Conservation (phyloP, 2,329 filamentous ascomycete genomes). For the Exophiala bonariae region DNA sequence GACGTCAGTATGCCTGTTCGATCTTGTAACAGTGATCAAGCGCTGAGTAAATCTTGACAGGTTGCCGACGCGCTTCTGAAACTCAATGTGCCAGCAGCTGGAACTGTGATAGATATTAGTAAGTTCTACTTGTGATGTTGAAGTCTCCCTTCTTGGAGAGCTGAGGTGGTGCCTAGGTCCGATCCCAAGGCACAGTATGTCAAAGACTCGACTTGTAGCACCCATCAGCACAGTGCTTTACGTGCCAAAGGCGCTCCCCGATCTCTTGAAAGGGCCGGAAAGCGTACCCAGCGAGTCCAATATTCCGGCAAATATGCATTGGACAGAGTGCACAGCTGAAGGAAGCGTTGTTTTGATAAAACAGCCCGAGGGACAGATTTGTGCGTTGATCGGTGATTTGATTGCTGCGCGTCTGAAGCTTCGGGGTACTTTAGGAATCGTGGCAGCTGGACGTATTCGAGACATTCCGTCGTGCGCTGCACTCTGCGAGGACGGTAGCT, state of each 20-base stretch:
- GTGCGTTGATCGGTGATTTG: conserved; percentile 3
- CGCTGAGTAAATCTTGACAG: conserved; percentile 1
- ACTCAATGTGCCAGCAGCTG: not conserved
- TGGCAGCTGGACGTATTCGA: conserved; percentile 6
- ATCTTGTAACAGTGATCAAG: too few species aligned
- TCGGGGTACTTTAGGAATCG: not conserved
- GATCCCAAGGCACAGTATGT: too few species aligned
- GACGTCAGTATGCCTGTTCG: not conserved
- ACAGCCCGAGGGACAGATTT: not conserved
- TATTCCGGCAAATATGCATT: conserved; percentile 2
- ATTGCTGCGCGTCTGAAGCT: conserved; percentile 1
- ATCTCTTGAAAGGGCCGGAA: not conserved
- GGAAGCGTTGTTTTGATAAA: conserved; percentile 2
- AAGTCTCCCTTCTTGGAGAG: too few species aligned
- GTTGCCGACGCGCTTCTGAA: conserved; percentile 4
- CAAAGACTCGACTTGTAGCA: not conserved
- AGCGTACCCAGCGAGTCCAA: not conserved
- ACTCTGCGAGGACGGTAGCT: conserved; percentile 1
- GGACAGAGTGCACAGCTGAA: conserved; percentile 1
- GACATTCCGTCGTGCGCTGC: not conserved
- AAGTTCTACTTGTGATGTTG: not conserved
- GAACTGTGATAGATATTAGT: not conserved
- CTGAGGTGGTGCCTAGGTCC: too few species aligned
- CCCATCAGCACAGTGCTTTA: not conserved
- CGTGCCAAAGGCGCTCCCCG: not conserved